phyloP scores from a whole-genome alignment of 2,329 filamentous ascomycete species.

The Epichloe baconii region DNA sequence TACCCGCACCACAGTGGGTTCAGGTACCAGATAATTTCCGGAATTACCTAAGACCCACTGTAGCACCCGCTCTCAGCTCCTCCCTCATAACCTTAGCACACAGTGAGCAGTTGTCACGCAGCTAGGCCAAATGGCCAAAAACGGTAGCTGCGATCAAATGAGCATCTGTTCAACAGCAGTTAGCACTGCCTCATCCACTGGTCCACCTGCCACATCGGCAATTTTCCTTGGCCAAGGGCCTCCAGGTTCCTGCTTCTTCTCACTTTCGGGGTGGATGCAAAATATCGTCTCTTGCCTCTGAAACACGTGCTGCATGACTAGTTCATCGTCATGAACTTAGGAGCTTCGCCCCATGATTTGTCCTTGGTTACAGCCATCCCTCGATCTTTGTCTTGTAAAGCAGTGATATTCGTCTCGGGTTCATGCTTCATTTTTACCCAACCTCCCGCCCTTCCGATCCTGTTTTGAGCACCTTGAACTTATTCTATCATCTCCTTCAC shows the following conservation, averaged over 20 bases:
- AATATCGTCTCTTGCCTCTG: neutral
- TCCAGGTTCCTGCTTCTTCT: too few relatives aligned
- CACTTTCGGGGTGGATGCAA: too few relatives aligned
- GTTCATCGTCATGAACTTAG: neutral
- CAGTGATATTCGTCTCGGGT: neutral
- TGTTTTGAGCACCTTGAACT: neutral
- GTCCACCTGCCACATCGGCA: neutral
- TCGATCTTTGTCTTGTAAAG: neutral
- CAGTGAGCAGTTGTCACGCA: too few relatives aligned
- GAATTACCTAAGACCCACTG: too few relatives aligned
- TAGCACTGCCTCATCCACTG: neutral
- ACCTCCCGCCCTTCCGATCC: too few relatives aligned
- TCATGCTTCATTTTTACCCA: neutral
- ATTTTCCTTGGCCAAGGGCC: neutral
- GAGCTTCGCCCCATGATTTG: neutral
- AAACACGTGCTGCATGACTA: neutral
- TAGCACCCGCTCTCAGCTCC: neutral
- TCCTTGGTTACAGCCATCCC: neutral
- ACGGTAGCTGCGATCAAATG: too few relatives aligned
- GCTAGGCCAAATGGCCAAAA: too few relatives aligned
- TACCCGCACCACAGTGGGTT: neutral
- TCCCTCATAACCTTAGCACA: too few relatives aligned
- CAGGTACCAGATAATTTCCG: too few relatives aligned
- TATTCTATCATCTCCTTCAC: neutral
- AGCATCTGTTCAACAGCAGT: too few relatives aligned